Percentiles rank a stretch among this genome's conserved stretches.
Evolutionary conservation across 192 early-diverging fungal species (phyloP).

Genomic region (Rhizophagus prolifer): DNA sequence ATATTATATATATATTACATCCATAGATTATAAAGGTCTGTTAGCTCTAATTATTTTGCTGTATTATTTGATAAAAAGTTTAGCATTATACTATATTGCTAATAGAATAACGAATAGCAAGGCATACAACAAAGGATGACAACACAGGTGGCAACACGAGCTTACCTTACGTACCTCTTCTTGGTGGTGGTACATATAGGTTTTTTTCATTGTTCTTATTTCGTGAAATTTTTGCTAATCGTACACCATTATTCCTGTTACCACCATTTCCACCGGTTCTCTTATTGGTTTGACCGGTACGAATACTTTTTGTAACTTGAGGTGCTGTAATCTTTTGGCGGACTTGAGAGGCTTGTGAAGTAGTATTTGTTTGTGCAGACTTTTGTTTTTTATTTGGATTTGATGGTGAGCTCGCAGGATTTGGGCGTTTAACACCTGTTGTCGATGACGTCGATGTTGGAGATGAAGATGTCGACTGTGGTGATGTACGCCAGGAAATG

Average conservation of each 20-base stretch:
- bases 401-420: background rate
- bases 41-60: background rate
- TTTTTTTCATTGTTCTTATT: conserved; percentile 6
- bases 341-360: background rate
- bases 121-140: background rate
- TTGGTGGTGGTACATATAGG: conserved; percentile 17
- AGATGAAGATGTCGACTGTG: background rate
- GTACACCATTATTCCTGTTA: background rate
- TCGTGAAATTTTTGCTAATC: background rate
- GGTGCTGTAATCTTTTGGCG: background rate
- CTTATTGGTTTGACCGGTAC: background rate
- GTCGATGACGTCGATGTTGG: background rate
- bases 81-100: background rate
- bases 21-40: background rate
- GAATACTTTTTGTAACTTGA: background rate
- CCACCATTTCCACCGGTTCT: background rate
- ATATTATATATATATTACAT: background rate
- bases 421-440: background rate
- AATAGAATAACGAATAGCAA: background rate
- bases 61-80: background rate
- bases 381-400: background rate
- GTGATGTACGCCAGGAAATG: conserved; percentile 6
- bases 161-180: conserved; percentile 20
- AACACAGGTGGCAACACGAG: background rate
- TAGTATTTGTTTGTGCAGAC: background rate